Evolutionary conservation across 805 yeast genomes (phyloP), one percentile per base, ranked within the genome.

Genomic region (Starmera pachycereana): DNA sequence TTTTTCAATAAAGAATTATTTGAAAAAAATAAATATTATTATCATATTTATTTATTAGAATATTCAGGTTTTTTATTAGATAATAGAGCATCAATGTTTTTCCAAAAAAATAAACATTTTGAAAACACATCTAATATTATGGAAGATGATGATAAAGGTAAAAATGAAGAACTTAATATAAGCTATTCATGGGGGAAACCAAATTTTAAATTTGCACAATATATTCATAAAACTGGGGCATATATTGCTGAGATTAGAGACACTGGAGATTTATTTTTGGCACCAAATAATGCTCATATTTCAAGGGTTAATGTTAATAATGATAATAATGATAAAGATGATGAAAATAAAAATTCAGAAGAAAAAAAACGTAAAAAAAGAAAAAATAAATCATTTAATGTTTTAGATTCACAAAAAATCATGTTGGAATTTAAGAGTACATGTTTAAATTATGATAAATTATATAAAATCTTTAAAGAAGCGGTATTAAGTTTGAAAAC

Each of bases 171-270:
- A 19, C 74, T 84, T 50, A 88, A 85, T 35, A 79, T 89, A 16
- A 56, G 68, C 13, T 90, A 88, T 58, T 83, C 95, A 14, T 90
- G 97, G 97, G 97, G 97, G 2, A 74, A 69, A 42, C 94, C 96
- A 2, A 67, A 66, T 29, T 88, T 84, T 64, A 76, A 79, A 52
- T 83, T 75, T 58, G 87, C 86, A 1, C 98, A 92, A 59, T 94
- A 83, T 54, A 81, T 92, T 38, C 98, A 92, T 57, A 72, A 69
- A 43, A 77, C 95, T 0, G 99, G 99, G 3, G 79, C 85, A 1
- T 86, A 89, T 51, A 76, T 92, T 40, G 95, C 92, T 2, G 97
- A 90, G 58, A 67, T 90, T 29, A 67, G 89, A 47, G 85, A 77
- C 32, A 78, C 76, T 48, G 92, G 95, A 18, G 81, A 76, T 39